Percentiles rank a stretch among this genome's conserved stretches.
Conservation (phyloP, 2,329 filamentous ascomycete genomes). For the Botrytis fragariae region DNA sequence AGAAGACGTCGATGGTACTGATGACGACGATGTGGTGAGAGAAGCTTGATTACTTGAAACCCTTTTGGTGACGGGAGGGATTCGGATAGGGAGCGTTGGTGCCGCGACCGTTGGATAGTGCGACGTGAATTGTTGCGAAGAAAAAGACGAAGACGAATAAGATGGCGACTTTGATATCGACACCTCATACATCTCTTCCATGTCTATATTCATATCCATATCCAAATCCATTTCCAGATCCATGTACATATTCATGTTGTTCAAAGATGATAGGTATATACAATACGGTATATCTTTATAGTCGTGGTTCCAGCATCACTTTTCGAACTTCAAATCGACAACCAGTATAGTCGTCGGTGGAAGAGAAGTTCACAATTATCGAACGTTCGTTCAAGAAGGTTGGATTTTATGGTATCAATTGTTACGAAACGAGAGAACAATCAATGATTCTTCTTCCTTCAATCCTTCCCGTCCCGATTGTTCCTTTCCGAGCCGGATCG, state of each 20-base stretch:
- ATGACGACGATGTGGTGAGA: neutral
- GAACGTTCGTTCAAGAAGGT: neutral
- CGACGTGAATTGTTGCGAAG: conserved; percentile 9
- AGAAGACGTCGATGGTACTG: neutral
- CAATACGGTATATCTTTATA: conserved; percentile 22
- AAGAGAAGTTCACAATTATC: neutral
- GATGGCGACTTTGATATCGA: neutral
- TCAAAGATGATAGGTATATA: neutral
- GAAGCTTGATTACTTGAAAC: neutral
- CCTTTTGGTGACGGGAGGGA: neutral
- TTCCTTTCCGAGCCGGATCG: neutral
- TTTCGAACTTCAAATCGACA: neutral
- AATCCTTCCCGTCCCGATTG: conserved; percentile 8
- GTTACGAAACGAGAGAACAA: neutral
- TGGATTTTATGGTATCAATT: neutral
- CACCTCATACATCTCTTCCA: neutral
- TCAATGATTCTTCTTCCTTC: neutral
- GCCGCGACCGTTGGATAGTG: conserved; percentile 6
- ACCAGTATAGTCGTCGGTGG: neutral
- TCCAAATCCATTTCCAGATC: too few species aligned
- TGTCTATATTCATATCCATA: too few species aligned
- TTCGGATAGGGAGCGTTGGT: neutral
- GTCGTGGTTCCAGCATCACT: conserved; percentile 38
- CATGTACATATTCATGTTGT: neutral
- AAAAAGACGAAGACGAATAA: neutral